Percentiles rank a stretch among this genome's conserved stretches.
phyloP scores from a whole-genome alignment of 352 stramenopile genomes.

The Globisporangium cylindrosporum region DNA sequence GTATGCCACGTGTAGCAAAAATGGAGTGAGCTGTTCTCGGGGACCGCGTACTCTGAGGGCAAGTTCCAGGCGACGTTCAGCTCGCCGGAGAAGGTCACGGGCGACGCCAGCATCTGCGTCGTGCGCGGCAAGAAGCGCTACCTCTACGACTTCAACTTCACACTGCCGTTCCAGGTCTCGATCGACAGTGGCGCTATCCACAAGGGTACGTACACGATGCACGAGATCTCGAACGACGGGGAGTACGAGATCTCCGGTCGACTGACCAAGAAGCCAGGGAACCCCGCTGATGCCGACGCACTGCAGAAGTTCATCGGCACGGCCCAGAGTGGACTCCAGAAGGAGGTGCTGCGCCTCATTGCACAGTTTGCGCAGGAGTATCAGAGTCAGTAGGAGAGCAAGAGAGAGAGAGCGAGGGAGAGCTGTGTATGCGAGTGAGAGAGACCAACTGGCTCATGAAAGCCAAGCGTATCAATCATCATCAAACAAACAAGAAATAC shows the following conservation, averaged over 20 bases:
- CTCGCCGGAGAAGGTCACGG: slow-evolving; percentile 66
- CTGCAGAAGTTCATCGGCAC: slow-evolving; percentile 52
- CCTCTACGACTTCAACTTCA: slow-evolving; percentile 86
- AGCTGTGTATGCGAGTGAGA: background rate
- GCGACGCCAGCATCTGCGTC: slow-evolving; percentile 86
- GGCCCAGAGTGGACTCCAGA: slow-evolving; percentile 49
- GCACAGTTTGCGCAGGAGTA: slow-evolving; percentile 60
- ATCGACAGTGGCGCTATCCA: slow-evolving; percentile 42
- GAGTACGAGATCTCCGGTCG: slow-evolving; percentile 80
- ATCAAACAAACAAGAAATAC: background rate
- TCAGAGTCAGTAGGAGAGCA: slow-evolving; percentile 51
- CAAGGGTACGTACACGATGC: slow-evolving; percentile 71
- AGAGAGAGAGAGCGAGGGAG: too few relatives aligned
- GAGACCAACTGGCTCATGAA: background rate
- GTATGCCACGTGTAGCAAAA: slow-evolving; percentile 35
- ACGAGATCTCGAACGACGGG: slow-evolving; percentile 86
- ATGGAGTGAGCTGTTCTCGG: slow-evolving; percentile 51
- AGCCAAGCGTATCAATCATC: background rate
- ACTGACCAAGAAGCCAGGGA: slow-evolving; percentile 50
- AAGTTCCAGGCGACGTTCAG: slow-evolving; percentile 46
- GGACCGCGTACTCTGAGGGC: slow-evolving; percentile 36
- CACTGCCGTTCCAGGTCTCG: slow-evolving; percentile 65
- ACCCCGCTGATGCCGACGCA: slow-evolving; percentile 35
- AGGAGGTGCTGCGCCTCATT: slow-evolving; percentile 63
- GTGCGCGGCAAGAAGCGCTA: slow-evolving; percentile 87